Percentiles rank a stretch among this genome's conserved stretches.
Conservation (phyloP, 2,329 filamentous ascomycete species). For the Diplodia intermedia region DNA sequence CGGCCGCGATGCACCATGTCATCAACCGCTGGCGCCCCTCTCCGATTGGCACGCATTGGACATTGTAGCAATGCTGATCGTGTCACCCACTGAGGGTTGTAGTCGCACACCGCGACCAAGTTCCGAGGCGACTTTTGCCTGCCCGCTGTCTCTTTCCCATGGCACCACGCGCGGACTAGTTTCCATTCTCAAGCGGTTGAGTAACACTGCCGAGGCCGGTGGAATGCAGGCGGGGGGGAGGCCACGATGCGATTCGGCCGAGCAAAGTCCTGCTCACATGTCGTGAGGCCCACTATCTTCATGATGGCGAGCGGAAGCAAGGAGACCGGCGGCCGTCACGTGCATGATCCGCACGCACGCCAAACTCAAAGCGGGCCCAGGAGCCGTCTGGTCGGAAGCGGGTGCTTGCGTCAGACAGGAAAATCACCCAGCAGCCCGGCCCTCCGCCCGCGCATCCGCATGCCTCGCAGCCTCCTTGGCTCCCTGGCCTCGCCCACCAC, state of each 20-base stretch:
- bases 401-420: slow-evolving; percentile 31
- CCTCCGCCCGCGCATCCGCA: slow-evolving; percentile 28
- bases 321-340: slow-evolving; percentile 19
- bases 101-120: slow-evolving; percentile 24
- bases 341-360: slow-evolving; percentile 28
- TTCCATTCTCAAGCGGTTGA: slow-evolving; percentile 27
- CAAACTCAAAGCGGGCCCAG: slow-evolving; percentile 26
- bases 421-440: slow-evolving; percentile 27
- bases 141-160: slow-evolving; percentile 27
- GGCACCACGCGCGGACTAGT: slow-evolving; percentile 14
- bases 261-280: slow-evolving; percentile 14
- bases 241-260: slow-evolving; percentile 15
- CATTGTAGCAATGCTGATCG: slow-evolving; percentile 25
- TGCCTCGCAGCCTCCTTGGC: slow-evolving; percentile 28
- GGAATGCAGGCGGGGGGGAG: slow-evolving; percentile 18
- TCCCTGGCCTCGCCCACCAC: slow-evolving; percentile 15
- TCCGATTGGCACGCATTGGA: slow-evolving; percentile 23
- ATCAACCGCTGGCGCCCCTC: slow-evolving; percentile 21
- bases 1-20: slow-evolving; percentile 17
- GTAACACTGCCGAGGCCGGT: slow-evolving; percentile 7
- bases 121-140: slow-evolving; percentile 18
- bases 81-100: slow-evolving; percentile 21
- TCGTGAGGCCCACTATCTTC: slow-evolving; percentile 21
- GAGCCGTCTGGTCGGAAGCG: slow-evolving; percentile 26
- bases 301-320: slow-evolving; percentile 15